phyloP scores from a whole-genome alignment of 2,329 filamentous ascomycete genomes.

The Pestalotiopsis sp. region DNA sequence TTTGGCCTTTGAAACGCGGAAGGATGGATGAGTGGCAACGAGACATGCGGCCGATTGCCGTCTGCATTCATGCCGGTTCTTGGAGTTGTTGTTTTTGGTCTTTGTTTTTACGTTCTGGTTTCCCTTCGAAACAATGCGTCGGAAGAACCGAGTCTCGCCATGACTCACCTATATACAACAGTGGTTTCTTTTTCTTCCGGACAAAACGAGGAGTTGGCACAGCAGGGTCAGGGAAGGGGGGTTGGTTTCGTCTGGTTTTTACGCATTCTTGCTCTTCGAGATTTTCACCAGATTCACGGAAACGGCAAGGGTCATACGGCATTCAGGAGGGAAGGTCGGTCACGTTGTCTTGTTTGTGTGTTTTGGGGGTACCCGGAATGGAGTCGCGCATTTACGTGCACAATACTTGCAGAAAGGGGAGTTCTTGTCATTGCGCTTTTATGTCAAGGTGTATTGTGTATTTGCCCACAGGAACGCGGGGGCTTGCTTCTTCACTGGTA shows the following conservation, averaged over 20 bases:
- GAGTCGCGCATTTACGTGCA: conserved; percentile 10
- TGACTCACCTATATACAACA: conserved; percentile 5
- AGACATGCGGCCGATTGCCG: conserved; percentile 5
- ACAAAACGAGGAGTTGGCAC: conserved; percentile 7
- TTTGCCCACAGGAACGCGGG: not conserved
- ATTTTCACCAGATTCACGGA: conserved; percentile 2
- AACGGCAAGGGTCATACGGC: conserved; percentile 3
- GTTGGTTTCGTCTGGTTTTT: not conserved
- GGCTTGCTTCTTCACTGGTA: not conserved
- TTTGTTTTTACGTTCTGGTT: conserved; percentile 17
- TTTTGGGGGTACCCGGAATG: conserved; percentile 11
- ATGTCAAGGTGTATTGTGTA: not conserved
- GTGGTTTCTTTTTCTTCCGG: conserved; percentile 8
- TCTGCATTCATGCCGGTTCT: conserved; percentile 18
- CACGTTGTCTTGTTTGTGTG: conserved; percentile 1
- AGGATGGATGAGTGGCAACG: conserved; percentile 13
- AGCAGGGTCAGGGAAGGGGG: not conserved
- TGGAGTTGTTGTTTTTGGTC: conserved; percentile 22
- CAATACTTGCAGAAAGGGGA: conserved; percentile 10
- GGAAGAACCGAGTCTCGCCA: not conserved
- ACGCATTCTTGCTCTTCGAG: not conserved
- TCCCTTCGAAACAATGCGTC: not conserved
- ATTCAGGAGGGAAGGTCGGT: not conserved
- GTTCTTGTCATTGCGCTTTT: conserved; percentile 6
- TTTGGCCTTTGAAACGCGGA: conserved; percentile 33